phyloP scores from a whole-genome alignment of 2,329 filamentous ascomycete species.

The Colletotrichum tamarilloi region DNA sequence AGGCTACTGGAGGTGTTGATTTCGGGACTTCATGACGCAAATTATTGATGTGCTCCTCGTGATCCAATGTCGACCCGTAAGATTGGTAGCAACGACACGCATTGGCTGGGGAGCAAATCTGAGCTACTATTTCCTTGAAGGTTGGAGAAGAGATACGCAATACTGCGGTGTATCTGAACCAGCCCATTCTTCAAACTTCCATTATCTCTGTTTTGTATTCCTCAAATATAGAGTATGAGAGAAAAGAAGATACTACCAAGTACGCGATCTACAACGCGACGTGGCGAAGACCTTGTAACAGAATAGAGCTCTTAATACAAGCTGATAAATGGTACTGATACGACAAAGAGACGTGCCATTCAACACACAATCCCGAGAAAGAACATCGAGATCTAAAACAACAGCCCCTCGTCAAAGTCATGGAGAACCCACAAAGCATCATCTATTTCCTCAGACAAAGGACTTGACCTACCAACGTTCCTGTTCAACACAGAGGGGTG shows the following conservation, averaged over 20 bases:
- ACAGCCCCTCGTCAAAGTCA: not conserved
- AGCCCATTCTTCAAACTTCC: not conserved
- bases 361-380: not conserved
- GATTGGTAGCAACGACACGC: no score
- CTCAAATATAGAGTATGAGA: not conserved
- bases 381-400: not conserved
- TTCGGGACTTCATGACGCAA: not conserved
- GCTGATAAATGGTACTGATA: not conserved
- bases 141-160: not conserved
- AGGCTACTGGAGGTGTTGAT: not conserved
- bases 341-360: not conserved
- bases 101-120: no score
- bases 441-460: not conserved
- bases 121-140: not conserved
- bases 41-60: not conserved
- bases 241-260: not conserved
- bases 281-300: not conserved
- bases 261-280: not conserved
- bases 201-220: not conserved
- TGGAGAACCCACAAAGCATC: not conserved
- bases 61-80: not conserved
- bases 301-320: not conserved
- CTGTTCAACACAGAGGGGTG: not conserved
- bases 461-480: not conserved
- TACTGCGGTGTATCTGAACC: fast-evolving